Evolutionary conservation across 2,329 filamentous ascomycete genomes (phyloP).

Genomic region (Aureobasidium sp.): DNA sequence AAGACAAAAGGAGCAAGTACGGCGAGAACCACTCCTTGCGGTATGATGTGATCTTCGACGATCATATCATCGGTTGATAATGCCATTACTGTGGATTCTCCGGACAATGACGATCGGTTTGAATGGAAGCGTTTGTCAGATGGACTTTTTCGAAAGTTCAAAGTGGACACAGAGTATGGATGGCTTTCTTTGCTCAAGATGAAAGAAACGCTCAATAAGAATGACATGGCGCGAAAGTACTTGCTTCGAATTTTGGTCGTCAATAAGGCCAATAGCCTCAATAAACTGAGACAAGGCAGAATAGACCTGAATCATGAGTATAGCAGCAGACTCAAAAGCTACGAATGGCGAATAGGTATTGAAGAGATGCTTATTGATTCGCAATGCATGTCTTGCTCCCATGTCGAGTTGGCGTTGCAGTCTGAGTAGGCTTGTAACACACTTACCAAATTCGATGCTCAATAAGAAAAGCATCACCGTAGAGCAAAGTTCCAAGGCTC

Average conservation of each 20-base stretch:
- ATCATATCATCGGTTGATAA: not conserved
- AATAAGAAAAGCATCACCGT: conserved; percentile 15
- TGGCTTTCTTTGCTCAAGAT: not conserved
- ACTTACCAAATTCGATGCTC: conserved; percentile 18
- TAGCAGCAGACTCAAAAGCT: not conserved
- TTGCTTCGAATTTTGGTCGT: no score
- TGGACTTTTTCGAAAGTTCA: not conserved
- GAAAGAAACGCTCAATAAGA: not conserved
- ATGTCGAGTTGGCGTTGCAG: not conserved
- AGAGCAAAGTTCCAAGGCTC: no score
- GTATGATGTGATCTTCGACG: conserved; percentile 22
- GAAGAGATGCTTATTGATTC: not conserved
- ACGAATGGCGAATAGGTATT: not conserved
- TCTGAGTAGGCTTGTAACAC: not conserved
- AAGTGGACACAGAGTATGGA: not conserved
- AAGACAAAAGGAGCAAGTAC: conserved; percentile 44
- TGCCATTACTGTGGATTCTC: not conserved
- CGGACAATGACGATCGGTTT: not conserved
- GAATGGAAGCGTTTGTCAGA: not conserved
- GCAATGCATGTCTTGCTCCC: not conserved
- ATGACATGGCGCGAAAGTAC: not conserved
- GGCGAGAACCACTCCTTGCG: conserved; percentile 39
- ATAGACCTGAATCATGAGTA: not conserved
- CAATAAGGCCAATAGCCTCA: conserved; percentile 6
- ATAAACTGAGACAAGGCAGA: conserved; percentile 8